Evolutionary conservation across 306 rosid species (phyloP).

Genomic region (Begonia masoniana): DNA sequence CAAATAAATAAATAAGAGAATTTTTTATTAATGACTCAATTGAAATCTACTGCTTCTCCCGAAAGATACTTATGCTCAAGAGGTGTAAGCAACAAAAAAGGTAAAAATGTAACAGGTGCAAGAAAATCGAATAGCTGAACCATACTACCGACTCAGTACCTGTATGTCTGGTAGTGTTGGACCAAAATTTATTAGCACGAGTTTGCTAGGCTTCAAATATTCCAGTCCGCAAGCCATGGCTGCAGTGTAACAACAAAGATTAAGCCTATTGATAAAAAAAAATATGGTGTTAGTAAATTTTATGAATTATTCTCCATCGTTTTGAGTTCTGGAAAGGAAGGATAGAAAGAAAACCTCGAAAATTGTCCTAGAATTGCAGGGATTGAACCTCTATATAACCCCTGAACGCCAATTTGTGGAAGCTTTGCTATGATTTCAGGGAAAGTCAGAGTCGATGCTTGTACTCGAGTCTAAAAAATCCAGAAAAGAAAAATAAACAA

Average conservation of each 20-base stretch:
- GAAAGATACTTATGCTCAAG: no score
- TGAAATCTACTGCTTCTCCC: no score
- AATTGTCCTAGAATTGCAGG: constrained; percentile 99
- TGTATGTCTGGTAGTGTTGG: constrained; percentile 89
- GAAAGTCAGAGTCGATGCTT: constrained; percentile 80
- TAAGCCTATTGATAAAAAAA: constrained; percentile 3
- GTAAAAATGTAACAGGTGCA: no score
- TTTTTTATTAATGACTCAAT: no score
- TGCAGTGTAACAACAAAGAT: constrained; percentile 32
- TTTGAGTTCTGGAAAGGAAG: constrained; percentile 5
- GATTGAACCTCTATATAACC: constrained; percentile 87
- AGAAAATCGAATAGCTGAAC: no score
- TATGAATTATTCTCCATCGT: no score
- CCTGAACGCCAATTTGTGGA: constrained; percentile 80
- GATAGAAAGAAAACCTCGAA: constrained; percentile 51
- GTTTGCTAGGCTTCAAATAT: constrained; percentile 93
- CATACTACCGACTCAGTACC: constrained; percentile 24
- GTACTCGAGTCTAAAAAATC: constrained; percentile 73
- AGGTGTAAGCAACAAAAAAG: no score
- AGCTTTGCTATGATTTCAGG: constrained; percentile 95
- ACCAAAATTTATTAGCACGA: constrained; percentile 70
- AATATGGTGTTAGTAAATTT: no score
- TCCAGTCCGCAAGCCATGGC: constrained; percentile 99
- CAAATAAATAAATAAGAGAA: no score
- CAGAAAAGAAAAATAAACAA: constrained; percentile 18